A percentile compares a stretch with the other conserved stretches of the same genome.
These are phyloP conservation scores for Botryotinia globosa DNA, from an alignment of 2,329 filamentous ascomycete species.

Conservation along the genomic window DNA sequence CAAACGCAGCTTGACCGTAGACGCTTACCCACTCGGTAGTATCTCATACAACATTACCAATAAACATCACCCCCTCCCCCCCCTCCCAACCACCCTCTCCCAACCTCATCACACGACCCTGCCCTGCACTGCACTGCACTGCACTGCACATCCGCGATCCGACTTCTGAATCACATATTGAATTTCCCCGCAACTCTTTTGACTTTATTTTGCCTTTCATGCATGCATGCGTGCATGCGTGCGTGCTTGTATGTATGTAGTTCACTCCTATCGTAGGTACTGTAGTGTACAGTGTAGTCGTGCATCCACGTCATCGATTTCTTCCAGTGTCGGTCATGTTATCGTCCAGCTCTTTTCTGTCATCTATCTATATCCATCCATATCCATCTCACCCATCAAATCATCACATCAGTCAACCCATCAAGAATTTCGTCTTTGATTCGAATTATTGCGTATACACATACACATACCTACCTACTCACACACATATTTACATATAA, in stretches of 20 bases:
- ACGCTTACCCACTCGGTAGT: neutral
- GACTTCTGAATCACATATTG: neutral
- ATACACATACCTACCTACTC: neutral
- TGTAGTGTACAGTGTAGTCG: neutral
- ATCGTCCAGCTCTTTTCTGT: neutral
- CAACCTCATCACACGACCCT: slow-evolving; percentile 7
- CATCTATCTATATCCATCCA: neutral
- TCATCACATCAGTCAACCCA: neutral
- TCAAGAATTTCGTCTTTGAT: neutral
- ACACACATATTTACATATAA: neutral
- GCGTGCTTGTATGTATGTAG: too few relatives aligned
- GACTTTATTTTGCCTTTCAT: neutral
- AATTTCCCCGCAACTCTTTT: neutral
- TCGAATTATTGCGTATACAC: neutral
- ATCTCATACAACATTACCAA: neutral
- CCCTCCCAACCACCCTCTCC: neutral
- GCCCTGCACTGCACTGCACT: too few relatives aligned
- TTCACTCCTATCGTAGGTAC: neutral
- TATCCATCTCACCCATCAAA: neutral
- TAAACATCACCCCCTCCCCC: neutral
- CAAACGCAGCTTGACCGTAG: neutral
- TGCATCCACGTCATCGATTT: neutral
- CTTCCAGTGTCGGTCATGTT: neutral
- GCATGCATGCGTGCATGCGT: neutral
- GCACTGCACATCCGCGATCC: neutral